These are phyloP conservation scores for Cercophora scortea DNA, from an alignment of 495 filamentous ascomycete species.

Conservation along the genomic window DNA sequence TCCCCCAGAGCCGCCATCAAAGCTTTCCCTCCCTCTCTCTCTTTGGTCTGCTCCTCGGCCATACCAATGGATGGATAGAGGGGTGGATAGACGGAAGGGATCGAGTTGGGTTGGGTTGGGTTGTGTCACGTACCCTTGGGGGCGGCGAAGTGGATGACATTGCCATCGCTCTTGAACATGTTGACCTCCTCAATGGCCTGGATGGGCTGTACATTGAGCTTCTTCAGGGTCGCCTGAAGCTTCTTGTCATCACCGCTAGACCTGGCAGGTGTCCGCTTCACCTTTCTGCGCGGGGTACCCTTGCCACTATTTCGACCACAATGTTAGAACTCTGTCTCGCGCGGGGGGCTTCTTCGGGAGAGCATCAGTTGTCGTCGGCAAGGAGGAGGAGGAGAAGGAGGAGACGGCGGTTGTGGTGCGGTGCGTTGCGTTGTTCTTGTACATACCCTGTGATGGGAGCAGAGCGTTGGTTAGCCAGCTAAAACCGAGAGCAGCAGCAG, in stretches of 20 bases:
- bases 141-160: conserved; percentile 97
- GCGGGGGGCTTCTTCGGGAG: neutral
- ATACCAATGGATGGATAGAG: too few relatives aligned
- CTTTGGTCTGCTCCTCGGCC: neutral
- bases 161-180: conserved; percentile 99
- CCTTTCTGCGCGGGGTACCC: conserved; percentile 93
- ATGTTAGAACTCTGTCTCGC: conserved; percentile 17
- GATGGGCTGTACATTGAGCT: conserved; percentile 94
- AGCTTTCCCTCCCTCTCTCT: neutral
- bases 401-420: neutral
- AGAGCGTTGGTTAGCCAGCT: neutral
- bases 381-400: too few relatives aligned
- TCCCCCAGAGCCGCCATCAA: too few relatives aligned
- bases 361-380: too few relatives aligned
- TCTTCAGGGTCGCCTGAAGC: conserved; percentile 89
- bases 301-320: conserved; percentile 62
- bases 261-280: conserved; percentile 93
- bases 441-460: conserved; percentile 4
- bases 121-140: conserved; percentile 69
- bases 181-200: conserved; percentile 99
- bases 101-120: neutral
- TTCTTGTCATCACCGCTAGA: conserved; percentile 97
- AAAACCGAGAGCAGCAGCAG: neutral
- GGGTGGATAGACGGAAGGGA: too few relatives aligned
- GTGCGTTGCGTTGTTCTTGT: neutral